Conservation (phyloP, 2,329 filamentous ascomycete species). For the Tolypocladium nubicola region DNA sequence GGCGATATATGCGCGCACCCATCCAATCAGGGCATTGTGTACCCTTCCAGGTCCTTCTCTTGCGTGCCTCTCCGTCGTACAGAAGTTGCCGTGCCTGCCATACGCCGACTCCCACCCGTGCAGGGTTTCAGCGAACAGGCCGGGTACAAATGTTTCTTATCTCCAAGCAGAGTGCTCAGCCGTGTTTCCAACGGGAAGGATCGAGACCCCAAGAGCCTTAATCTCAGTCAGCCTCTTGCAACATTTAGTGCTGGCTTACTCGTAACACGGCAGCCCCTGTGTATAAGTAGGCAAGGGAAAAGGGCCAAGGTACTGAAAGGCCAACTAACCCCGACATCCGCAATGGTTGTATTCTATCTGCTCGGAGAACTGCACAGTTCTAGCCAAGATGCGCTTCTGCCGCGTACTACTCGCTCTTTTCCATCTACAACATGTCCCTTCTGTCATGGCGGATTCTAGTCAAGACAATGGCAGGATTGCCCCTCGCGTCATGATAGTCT, state of each 20-base stretch:
- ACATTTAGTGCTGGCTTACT: background rate
- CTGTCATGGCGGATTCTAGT: background rate
- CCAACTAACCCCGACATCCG: no score
- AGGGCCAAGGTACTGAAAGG: background rate
- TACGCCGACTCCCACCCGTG: background rate
- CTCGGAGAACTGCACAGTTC: background rate
- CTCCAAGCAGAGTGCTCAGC: background rate
- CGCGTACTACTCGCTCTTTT: background rate
- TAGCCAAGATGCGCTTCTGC: background rate
- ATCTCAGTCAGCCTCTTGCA: background rate
- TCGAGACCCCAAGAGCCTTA: background rate
- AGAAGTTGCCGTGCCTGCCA: background rate
- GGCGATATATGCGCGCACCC: background rate
- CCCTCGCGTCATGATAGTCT: slow-evolving; percentile 42
- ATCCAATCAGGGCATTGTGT: background rate
- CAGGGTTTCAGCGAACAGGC: background rate
- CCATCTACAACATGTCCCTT: background rate
- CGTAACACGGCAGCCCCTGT: no score
- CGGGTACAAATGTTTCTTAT: background rate
- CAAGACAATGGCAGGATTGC: slow-evolving; percentile 18
- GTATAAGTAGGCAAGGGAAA: background rate
- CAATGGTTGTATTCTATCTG: background rate
- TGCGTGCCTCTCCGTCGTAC: no score
- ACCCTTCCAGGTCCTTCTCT: background rate
- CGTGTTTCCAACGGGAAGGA: background rate